phyloP scores from a whole-genome alignment of 2,329 filamentous ascomycete species.

The Parafenestella ontariensis region DNA sequence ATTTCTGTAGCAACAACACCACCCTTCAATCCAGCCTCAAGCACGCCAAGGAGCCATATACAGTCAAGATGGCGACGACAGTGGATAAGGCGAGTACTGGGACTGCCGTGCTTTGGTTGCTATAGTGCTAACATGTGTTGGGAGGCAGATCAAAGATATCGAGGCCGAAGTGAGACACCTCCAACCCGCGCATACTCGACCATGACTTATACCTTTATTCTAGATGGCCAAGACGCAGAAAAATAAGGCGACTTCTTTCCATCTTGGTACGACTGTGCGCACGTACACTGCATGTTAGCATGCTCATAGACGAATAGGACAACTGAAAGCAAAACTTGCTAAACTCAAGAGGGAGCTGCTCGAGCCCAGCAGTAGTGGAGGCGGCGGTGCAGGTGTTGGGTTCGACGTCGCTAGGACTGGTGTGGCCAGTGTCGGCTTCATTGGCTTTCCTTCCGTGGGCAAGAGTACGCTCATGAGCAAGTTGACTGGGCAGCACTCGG shows the following conservation, averaged over 20 bases:
- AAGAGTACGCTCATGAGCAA: slow-evolving; percentile 98
- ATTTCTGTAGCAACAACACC: slow-evolving; percentile 33
- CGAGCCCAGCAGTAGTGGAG: slow-evolving; percentile 78
- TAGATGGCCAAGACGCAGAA: slow-evolving; percentile 97
- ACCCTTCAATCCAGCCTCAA: slow-evolving; percentile 5
- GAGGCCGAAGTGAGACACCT: slow-evolving; percentile 79
- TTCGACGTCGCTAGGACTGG: slow-evolving; percentile 98
- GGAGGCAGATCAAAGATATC: slow-evolving; percentile 86
- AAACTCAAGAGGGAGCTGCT: slow-evolving; percentile 97
- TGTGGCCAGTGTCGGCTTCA: slow-evolving; percentile 96
- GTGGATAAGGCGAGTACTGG: slow-evolving; percentile 81
- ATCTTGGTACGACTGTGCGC: slow-evolving; percentile 69
- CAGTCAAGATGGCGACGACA: slow-evolving; percentile 85
- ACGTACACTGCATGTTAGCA: slow-evolving; percentile 7
- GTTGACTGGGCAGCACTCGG: slow-evolving; percentile 94
- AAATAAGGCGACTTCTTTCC: slow-evolving; percentile 93
- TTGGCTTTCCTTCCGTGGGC: slow-evolving; percentile 96
- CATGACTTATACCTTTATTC: slow-evolving; percentile 30
- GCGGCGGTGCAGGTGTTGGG: slow-evolving; percentile 80
- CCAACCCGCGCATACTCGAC: slow-evolving; percentile 18
- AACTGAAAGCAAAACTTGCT: slow-evolving; percentile 96
- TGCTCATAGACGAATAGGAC: slow-evolving; percentile 58
- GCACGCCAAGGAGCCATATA: slow-evolving; percentile 8
- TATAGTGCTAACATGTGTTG: slow-evolving; percentile 36
- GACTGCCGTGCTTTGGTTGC: slow-evolving; percentile 31